These are phyloP conservation scores for Ustilago vetiveriae DNA, from an alignment of 1,284 basidiomycete species.

Conservation along the genomic window DNA sequence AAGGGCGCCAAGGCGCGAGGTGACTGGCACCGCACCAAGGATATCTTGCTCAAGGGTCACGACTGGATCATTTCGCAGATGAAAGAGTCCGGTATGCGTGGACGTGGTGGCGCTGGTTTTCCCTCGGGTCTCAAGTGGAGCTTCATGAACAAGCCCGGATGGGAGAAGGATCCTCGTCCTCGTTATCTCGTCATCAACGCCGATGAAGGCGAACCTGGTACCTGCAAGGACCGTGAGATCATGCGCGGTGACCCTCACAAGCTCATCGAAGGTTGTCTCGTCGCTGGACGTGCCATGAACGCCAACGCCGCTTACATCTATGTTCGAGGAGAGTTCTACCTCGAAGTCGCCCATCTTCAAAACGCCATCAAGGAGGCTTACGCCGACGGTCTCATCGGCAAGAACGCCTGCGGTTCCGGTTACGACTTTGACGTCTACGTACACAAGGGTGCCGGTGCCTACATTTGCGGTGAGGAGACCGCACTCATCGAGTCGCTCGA, in stretches of 20 bases:
- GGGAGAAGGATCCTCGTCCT: slow-evolving; percentile 92
- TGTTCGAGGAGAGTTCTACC: slow-evolving; percentile 96
- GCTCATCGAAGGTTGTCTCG: slow-evolving; percentile 94
- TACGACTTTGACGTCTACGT: slow-evolving; percentile 96
- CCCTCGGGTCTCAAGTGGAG: slow-evolving; percentile 95
- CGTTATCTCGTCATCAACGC: slow-evolving; percentile 98
- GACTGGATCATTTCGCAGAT: slow-evolving; percentile 96
- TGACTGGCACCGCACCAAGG: slow-evolving; percentile 98
- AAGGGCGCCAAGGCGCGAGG: slow-evolving; percentile 78
- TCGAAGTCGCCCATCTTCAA: slow-evolving; percentile 91
- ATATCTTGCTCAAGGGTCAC: slow-evolving; percentile 92
- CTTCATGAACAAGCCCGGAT: slow-evolving; percentile 98
- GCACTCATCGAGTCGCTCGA: slow-evolving; percentile 96
- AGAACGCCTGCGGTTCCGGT: slow-evolving; percentile 89
- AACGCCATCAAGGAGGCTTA: slow-evolving; percentile 96
- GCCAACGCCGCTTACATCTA: slow-evolving; percentile 98
- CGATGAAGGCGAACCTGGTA: slow-evolving; percentile 98
- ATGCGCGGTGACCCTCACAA: slow-evolving; percentile 98
- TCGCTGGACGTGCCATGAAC: slow-evolving; percentile 98
- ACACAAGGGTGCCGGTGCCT: slow-evolving; percentile 95
- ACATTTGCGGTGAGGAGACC: slow-evolving; percentile 99
- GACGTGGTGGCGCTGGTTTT: slow-evolving; percentile 96
- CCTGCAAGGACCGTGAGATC: slow-evolving; percentile 98
- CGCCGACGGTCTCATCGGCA: slow-evolving; percentile 87
- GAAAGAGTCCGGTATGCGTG: slow-evolving; percentile 94